Percentiles rank a stretch among this genome's conserved stretches.
phyloP scores from a whole-genome alignment of 306 rosid species.

The Delonix regia region DNA sequence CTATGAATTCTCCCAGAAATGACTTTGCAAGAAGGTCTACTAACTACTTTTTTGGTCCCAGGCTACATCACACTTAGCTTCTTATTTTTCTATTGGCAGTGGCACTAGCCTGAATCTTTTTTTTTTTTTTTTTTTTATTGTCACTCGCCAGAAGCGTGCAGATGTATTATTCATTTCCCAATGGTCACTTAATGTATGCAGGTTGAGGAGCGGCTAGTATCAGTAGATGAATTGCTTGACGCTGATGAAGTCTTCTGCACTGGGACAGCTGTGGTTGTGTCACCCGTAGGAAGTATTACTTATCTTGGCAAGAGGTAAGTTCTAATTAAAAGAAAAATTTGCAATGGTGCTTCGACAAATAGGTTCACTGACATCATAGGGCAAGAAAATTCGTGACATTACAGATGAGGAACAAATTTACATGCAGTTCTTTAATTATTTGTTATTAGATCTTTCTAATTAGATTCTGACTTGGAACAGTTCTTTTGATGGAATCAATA shows the following conservation, averaged over 20 bases:
- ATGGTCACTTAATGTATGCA: constrained; percentile 29
- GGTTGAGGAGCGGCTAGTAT: constrained; percentile 74
- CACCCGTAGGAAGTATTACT: constrained; percentile 83
- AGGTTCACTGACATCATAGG: background rate
- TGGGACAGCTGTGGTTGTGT: constrained; percentile 77
- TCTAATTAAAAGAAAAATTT: background rate
- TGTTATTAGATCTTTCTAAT: background rate
- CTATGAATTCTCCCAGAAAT: background rate
- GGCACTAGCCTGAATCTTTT: background rate
- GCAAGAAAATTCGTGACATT: background rate
- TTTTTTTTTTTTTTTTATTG: background rate
- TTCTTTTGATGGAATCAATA: background rate
- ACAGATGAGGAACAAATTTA: background rate
- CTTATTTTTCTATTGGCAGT: constrained; percentile 14
- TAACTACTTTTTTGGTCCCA: background rate
- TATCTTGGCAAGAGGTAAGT: constrained; percentile 55
- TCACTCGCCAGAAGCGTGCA: background rate
- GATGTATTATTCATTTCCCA: constrained; percentile 6
- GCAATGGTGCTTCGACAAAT: constrained; percentile 21
- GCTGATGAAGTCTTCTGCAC: constrained; percentile 82
- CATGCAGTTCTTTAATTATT: background rate
- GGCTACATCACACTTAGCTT: background rate
- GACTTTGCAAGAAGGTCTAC: background rate
- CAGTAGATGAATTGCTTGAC: constrained; percentile 68
- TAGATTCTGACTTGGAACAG: background rate